Percentiles rank a stretch among this genome's conserved stretches.
These are phyloP conservation scores for Skeletonema tropicum DNA, from an alignment of 108 stramenopile genomes.

Conservation along the genomic window DNA sequence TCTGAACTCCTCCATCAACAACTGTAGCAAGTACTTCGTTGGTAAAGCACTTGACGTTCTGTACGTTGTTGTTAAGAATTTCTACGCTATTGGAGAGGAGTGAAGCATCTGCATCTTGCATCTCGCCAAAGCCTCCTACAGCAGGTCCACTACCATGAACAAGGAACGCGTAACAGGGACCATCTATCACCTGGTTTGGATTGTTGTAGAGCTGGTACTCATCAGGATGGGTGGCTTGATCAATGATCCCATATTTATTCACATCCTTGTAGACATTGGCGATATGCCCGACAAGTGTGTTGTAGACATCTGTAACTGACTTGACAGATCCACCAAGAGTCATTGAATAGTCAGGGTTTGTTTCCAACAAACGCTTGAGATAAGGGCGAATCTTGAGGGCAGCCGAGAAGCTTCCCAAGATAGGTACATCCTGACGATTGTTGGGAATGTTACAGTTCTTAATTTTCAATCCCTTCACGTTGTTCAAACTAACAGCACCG, in stretches of 20 bases:
- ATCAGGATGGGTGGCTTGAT: neutral
- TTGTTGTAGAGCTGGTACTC: conserved; percentile 15
- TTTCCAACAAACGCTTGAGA: neutral
- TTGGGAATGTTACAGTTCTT: conserved; percentile 4
- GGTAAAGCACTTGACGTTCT: conserved; percentile 17
- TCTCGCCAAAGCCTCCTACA: conserved; percentile 22
- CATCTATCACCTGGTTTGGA: conserved; percentile 13
- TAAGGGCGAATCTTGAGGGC: conserved; percentile 2
- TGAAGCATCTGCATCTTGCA: neutral
- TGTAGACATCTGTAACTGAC: conserved; percentile 4
- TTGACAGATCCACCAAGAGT: neutral
- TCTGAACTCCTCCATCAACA: neutral
- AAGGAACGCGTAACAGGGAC: conserved; percentile 33
- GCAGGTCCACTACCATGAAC: conserved; percentile 32
- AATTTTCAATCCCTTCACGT: conserved; percentile 10
- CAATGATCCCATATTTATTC: neutral
- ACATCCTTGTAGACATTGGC: conserved; percentile 16
- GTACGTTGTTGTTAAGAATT: conserved; percentile 7
- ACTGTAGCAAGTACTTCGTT: conserved; percentile 17
- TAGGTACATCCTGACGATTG: conserved; percentile 11
- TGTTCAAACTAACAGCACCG: conserved; percentile 26
- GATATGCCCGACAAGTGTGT: neutral
- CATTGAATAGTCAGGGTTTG: conserved; percentile 5
- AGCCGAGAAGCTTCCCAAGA: conserved; percentile 10
- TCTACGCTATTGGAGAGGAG: neutral